Evolutionary conservation across 352 stramenopile species (phyloP).

Genomic region (Elongisporangium prolatum): DNA sequence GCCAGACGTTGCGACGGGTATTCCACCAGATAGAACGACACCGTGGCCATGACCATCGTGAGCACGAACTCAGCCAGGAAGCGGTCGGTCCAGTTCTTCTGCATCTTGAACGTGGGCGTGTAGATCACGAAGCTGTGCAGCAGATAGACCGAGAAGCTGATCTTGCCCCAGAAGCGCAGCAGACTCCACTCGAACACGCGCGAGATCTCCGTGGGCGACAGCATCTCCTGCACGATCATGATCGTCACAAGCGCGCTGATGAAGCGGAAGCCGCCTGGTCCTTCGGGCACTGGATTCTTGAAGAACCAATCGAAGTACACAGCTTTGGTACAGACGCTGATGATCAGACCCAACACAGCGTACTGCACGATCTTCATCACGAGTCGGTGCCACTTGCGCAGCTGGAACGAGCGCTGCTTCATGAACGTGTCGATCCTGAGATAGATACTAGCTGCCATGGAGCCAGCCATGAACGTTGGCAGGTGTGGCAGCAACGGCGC

Average conservation of each 20-base stretch:
- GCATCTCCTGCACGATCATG: slow-evolving; percentile 31
- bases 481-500: slow-evolving; percentile 19
- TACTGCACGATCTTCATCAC: slow-evolving; percentile 14
- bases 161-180: slow-evolving; percentile 25
- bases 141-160: slow-evolving; percentile 41
- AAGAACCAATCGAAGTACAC: slow-evolving; percentile 25
- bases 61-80: slow-evolving; percentile 17
- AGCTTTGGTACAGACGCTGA: slow-evolving; percentile 16
- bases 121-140: slow-evolving; percentile 34
- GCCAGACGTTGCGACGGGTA: slow-evolving; percentile 20
- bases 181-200: slow-evolving; percentile 25
- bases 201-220: slow-evolving; percentile 19
- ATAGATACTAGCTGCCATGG: slow-evolving; percentile 22
- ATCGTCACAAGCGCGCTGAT: slow-evolving; percentile 16
- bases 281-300: slow-evolving; percentile 14
- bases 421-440: slow-evolving; percentile 13
- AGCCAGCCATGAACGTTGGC: slow-evolving; percentile 30
- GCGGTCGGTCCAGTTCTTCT: slow-evolving; percentile 17
- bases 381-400: slow-evolving; percentile 5
- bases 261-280: slow-evolving; percentile 10
- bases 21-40: slow-evolving; percentile 25
- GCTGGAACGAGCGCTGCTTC: slow-evolving; percentile 8
- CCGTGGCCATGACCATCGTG: slow-evolving; percentile 10
- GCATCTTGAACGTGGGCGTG: slow-evolving; percentile 3
- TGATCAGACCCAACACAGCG: slow-evolving; percentile 8